Evolutionary conservation across 108 stramenopile species (phyloP).

Genomic region (Halocafeteria seosinensis): DNA sequence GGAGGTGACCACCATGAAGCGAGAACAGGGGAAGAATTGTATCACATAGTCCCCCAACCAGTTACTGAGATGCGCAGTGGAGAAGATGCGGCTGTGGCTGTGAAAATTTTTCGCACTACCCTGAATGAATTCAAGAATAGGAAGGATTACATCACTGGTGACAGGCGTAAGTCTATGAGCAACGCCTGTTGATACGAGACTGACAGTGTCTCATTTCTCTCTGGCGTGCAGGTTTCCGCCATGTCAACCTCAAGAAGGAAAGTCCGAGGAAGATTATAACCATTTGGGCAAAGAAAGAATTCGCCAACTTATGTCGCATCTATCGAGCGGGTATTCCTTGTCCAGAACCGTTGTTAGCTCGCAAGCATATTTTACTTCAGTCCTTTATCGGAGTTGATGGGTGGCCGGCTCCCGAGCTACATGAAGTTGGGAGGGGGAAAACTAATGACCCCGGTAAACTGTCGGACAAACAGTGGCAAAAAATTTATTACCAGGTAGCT

Average conservation of each 20-base stretch:
- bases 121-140: slow-evolving; percentile 33
- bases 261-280: slow-evolving; percentile 22
- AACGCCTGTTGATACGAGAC: slow-evolving; percentile 16
- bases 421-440: too few relatives aligned
- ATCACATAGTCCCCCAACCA: too few relatives aligned
- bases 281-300: slow-evolving; percentile 33
- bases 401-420: not conserved
- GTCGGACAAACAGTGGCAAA: not conserved
- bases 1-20: too few relatives aligned
- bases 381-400: slow-evolving; percentile 33
- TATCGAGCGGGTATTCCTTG: slow-evolving; percentile 23
- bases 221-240: too few relatives aligned
- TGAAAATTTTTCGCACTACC: slow-evolving; percentile 34
- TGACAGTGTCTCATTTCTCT: not conserved
- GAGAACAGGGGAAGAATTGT: too few relatives aligned
- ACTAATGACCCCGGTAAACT: too few relatives aligned
- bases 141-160: slow-evolving; percentile 24
- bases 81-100: slow-evolving; percentile 5
- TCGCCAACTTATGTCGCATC: slow-evolving; percentile 21
- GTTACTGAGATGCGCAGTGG: too few relatives aligned
- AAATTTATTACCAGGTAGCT: slow-evolving; percentile 18
- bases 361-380: slow-evolving; percentile 29
- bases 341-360: slow-evolving; percentile 20
- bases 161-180: too few relatives aligned
- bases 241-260: slow-evolving; percentile 14